A percentile compares a stretch with the other conserved stretches of the same genome.
Conservation (phyloP, 441 rosid genomes). For the Eugenia klotzschiana region DNA sequence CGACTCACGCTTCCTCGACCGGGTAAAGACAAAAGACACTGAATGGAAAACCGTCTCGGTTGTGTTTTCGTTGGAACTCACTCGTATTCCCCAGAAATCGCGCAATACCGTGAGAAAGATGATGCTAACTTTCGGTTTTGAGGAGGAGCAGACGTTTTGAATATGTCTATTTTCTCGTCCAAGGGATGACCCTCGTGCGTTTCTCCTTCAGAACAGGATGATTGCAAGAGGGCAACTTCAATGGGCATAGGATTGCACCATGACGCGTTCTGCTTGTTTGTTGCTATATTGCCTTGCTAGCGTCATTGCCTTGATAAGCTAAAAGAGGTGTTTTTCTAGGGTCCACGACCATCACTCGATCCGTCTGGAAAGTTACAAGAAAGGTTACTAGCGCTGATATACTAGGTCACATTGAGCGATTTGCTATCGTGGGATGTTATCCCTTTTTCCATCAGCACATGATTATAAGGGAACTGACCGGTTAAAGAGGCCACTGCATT, state of each 20-base stretch:
- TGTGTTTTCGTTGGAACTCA: not conserved
- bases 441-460: not conserved
- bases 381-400: not conserved
- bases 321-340: not conserved
- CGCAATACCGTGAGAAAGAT: not conserved
- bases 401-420: not conserved
- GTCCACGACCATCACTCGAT: not conserved
- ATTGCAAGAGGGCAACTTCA: not conserved
- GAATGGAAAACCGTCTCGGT: not conserved
- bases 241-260: not conserved
- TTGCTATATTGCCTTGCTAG: not conserved
- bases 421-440: not conserved
- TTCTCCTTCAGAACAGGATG: not conserved
- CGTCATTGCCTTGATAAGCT: not conserved
- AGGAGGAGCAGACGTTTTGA: not conserved
- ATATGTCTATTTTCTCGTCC: not conserved
- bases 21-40: slow-evolving; percentile 17
- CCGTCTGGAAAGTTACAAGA: not conserved
- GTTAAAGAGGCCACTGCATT: not conserved
- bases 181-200: not conserved
- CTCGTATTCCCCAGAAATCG: not conserved
- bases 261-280: not conserved
- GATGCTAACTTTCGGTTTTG: not conserved
- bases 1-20: slow-evolving; percentile 68
- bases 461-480: not conserved